Evolutionary conservation across 140 eudicot species (phyloP).

Genomic region (Anethum foeniculum): DNA sequence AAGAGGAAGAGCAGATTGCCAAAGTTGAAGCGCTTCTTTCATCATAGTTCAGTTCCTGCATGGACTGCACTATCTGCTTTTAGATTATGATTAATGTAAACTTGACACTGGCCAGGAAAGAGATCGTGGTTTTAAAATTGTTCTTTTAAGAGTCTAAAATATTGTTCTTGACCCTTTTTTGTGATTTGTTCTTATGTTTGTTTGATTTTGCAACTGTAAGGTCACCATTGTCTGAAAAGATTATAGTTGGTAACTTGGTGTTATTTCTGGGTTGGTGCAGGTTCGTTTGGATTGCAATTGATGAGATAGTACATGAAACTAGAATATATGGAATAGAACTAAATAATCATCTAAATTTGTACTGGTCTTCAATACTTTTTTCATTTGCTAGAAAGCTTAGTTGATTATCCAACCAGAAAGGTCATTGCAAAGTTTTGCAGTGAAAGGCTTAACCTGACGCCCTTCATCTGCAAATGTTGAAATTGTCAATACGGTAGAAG

Average conservation of each 20-base stretch:
- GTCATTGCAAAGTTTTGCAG: neutral
- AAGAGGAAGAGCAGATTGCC: constrained; percentile 84
- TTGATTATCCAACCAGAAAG: neutral
- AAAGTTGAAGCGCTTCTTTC: constrained; percentile 87
- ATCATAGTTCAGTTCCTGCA: constrained; percentile 24
- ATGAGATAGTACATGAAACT: too few relatives aligned
- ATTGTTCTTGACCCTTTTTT: neutral
- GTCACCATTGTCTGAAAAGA: neutral
- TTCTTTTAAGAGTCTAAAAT: neutral
- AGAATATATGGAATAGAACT: too few relatives aligned
- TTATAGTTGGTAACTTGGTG: neutral
- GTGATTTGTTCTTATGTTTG: neutral
- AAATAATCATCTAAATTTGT: too few relatives aligned
- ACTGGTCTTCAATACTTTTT: too few relatives aligned
- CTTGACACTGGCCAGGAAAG: neutral
- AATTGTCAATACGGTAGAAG: too few relatives aligned
- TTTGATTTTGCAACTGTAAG: neutral
- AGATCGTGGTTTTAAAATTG: neutral
- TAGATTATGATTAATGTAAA: neutral
- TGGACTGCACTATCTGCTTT: neutral
- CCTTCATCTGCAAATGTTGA: neutral
- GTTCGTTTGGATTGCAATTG: too few relatives aligned
- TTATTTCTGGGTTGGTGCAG: neutral
- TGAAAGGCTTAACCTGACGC: neutral
- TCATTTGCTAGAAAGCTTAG: neutral